Conservation (phyloP, 352 stramenopile genomes). For the Phytophthora capsici region DNA sequence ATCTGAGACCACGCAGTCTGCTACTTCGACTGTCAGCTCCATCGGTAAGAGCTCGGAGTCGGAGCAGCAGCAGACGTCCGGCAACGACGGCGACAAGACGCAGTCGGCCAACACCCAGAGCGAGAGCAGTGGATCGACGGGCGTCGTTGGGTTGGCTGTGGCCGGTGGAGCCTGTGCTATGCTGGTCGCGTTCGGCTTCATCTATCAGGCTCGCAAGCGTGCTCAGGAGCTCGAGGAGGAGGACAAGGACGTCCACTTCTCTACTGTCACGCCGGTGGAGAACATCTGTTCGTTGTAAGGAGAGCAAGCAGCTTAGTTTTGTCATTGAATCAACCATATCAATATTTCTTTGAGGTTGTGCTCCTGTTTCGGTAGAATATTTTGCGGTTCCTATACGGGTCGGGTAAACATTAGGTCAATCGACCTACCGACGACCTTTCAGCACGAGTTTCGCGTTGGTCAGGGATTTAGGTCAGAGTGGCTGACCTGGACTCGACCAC, state of each 20-base stretch:
- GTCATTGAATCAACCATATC: slow-evolving; percentile 26
- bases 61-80: slow-evolving; percentile 32
- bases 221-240: slow-evolving; percentile 63
- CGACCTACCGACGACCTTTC: too few species aligned
- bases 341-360: slow-evolving; percentile 29
- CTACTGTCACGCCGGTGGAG: slow-evolving; percentile 56
- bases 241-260: slow-evolving; percentile 58
- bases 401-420: too few species aligned
- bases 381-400: too few species aligned
- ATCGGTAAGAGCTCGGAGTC: slow-evolving; percentile 35
- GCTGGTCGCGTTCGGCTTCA: slow-evolving; percentile 73
- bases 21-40: slow-evolving; percentile 26
- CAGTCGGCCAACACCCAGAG: slow-evolving; percentile 57
- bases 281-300: slow-evolving; percentile 62
- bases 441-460: too few species aligned
- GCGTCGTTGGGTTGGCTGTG: slow-evolving; percentile 38
- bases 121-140: neutral
- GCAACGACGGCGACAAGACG: slow-evolving; percentile 28
- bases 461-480: too few species aligned
- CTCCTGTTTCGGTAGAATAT: too few species aligned
- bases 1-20: slow-evolving; percentile 27
- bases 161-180: slow-evolving; percentile 44
- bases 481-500: too few species aligned
- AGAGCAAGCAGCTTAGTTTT: slow-evolving; percentile 2
- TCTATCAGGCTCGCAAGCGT: slow-evolving; percentile 79